A percentile compares a stretch with the other conserved stretches of the same genome.
phyloP scores from a whole-genome alignment of 2,329 filamentous ascomycete species.

The Dothidotthia symphoricarpi region DNA sequence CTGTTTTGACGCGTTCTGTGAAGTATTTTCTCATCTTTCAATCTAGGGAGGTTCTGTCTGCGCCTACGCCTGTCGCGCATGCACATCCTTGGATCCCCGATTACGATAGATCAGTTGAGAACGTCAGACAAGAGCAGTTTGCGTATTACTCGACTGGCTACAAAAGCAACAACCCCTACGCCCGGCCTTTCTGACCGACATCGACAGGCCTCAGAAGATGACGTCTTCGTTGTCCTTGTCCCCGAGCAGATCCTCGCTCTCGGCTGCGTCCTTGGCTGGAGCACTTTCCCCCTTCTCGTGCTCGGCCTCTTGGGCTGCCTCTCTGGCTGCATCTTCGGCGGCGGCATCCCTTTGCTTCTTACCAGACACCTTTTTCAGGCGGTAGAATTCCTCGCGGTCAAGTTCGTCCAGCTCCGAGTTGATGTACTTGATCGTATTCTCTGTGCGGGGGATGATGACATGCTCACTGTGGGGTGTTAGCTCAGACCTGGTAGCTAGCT shows the following conservation, averaged over 20 bases:
- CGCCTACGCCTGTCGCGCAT: too few relatives aligned
- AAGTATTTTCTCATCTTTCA: too few relatives aligned
- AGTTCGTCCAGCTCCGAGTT: constrained; percentile 97
- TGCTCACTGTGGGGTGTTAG: constrained; percentile 61
- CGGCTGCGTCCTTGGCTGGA: constrained; percentile 37
- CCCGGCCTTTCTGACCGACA: constrained; percentile 2
- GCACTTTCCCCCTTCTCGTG: constrained; percentile 1
- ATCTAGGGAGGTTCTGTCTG: too few relatives aligned
- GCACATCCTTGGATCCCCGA: too few relatives aligned
- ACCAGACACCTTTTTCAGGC: constrained; percentile 87
- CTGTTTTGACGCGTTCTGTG: too few relatives aligned
- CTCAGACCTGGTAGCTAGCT: not conserved
- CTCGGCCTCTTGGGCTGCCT: constrained; percentile 5
- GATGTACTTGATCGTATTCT: constrained; percentile 99
- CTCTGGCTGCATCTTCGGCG: constrained; percentile 42
- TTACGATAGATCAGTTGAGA: constrained; percentile 1
- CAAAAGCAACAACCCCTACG: not conserved
- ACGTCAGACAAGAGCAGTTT: constrained; percentile 3
- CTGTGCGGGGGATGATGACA: constrained; percentile 94
- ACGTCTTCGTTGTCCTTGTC: constrained; percentile 79
- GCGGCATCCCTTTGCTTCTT: constrained; percentile 60
- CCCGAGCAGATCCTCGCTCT: constrained; percentile 65
- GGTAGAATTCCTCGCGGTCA: constrained; percentile 96
- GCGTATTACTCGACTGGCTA: not conserved
- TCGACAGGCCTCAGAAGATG: too few relatives aligned